Base-by-base conservation (phyloP, 768 basidiomycete genomes). In the Mycena indigotica region DNA sequence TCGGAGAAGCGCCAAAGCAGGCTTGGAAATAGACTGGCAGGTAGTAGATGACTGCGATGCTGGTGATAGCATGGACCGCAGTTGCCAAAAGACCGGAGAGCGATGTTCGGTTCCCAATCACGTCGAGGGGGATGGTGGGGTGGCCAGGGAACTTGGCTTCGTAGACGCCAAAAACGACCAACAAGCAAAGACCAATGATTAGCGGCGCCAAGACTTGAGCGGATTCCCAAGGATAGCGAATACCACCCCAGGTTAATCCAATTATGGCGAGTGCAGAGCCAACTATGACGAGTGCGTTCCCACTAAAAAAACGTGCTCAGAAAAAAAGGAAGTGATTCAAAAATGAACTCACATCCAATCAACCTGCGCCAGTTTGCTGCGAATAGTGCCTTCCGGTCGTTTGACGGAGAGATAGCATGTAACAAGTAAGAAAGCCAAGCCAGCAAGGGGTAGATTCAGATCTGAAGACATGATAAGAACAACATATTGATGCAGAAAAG, bases 1-100 rank as follows among this genome's bases (percentile, higher is more conserved):
- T 62, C 0, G 81, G 75, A 0, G 74, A 69, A 8, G 68, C 70
- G 17, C 65, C 70, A 56, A 73, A 73, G 51, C 70, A 73, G 0
- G 78, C 79, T 62, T 82, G 81, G 66, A 76, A 81, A 60, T 76
- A 81, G 5, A 78, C 75, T 51, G 19, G 79, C 0, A 81, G 57
- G 61, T 76, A 81, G 56, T 73, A 35, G 30, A 56, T 53, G 21
- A 56, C 19, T 24, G 59, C 68, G 1, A 69, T 65, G 5, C 67
- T 52, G 3, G 58, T 53, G 21, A 70, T 67, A 32, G 60, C 60
- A 10, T 65, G 63, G 23, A 69, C 54, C 1, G 65, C 70, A 2
- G 54, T 70, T 50, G 29, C 77, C 24, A 67, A 75, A 75, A 5
- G 70, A 70, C 76, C 77, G 57, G 74, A 72, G 38, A 76, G 53